These are phyloP conservation scores for Cryptococcus sp. DNA, from an alignment of 1,284 basidiomycete species.

Conservation along the genomic window DNA sequence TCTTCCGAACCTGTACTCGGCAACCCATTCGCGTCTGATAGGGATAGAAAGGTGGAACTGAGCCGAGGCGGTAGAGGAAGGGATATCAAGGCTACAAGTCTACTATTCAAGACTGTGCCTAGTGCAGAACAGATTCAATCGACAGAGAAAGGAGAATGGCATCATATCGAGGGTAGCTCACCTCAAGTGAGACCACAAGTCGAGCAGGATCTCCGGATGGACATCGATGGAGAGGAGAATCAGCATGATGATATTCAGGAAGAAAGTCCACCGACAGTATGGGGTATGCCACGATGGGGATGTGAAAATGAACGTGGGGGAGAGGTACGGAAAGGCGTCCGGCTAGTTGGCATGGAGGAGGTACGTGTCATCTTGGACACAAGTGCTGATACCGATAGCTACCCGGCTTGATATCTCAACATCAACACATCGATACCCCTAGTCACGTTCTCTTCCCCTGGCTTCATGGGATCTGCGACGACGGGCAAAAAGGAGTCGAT, in stretches of 20 bases:
- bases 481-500: slow-evolving; percentile 37
- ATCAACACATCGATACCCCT: slow-evolving; percentile 42
- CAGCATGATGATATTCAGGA: slow-evolving; percentile 10
- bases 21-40: neutral
- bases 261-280: slow-evolving; percentile 18
- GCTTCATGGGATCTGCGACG: slow-evolving; percentile 48
- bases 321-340: slow-evolving; percentile 40
- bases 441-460: slow-evolving; percentile 47
- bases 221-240: slow-evolving; percentile 14
- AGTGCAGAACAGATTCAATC: slow-evolving; percentile 10
- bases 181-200: neutral
- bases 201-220: slow-evolving; percentile 13
- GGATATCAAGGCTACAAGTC: slow-evolving; percentile 18
- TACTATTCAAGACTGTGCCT: slow-evolving; percentile 12
- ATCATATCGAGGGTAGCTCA: slow-evolving; percentile 10
- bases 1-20: slow-evolving; percentile 35
- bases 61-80: slow-evolving; percentile 11
- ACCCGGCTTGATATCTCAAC: slow-evolving; percentile 35
- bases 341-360: slow-evolving; percentile 41
- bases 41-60: neutral
- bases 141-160: slow-evolving; percentile 12
- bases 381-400: slow-evolving; percentile 18
- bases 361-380: slow-evolving; percentile 12
- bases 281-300: slow-evolving; percentile 47
- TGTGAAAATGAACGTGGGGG: slow-evolving; percentile 34